Base-by-base conservation (phyloP, 2,329 filamentous ascomycete genomes). In the Aspergillus phoenicis region DNA sequence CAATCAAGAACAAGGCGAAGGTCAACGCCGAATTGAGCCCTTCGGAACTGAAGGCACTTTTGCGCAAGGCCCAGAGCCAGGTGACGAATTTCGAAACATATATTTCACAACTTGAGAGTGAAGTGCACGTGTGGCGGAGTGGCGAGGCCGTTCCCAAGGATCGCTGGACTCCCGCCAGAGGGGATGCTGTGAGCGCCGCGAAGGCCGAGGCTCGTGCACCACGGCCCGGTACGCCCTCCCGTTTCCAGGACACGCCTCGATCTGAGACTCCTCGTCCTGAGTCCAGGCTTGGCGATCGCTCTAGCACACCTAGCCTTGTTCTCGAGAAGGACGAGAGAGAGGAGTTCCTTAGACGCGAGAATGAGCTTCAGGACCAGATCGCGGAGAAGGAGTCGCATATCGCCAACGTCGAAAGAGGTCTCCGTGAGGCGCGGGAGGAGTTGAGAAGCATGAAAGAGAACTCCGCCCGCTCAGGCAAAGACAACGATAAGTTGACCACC, bases 1-100 rank as follows among this genome's bases (percentile, higher is more conserved):
- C 92, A 0, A 99, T 99, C 83, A 97, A 98, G 89, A 98, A 98
- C 83, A 98, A 98, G 85, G 95, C 95, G 78, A 99, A 98, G 89
- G 90, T 99, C 85, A 99, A 99, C 75, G 93, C 94, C 49, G 95
- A 99, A 78, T 86, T 99, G 71, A 98, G 94, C 72, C 95, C 95
- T 49, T 88, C 93, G 11, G 95, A 99, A 78, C 87, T 99, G 82
- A 99, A 98, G 80, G 85, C 88, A 53, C 85, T 97, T 72, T 87
- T 99, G 75, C 93, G 91, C 80, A 97, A 97, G 79, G 92, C 93
- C 13, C 93, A 97, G 78, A 87, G 86, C 56, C 93, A 97, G 75
- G 89, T 95, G 67, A 91, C 91, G 22, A 93, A 87, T 15, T 98
- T 96, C 76, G 91, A 97, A 74, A 87, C 82, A 61, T 98, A 98